These are phyloP conservation scores for Arthrocladium fulminans DNA, from an alignment of 2,329 filamentous ascomycete genomes.

Conservation along the genomic window DNA sequence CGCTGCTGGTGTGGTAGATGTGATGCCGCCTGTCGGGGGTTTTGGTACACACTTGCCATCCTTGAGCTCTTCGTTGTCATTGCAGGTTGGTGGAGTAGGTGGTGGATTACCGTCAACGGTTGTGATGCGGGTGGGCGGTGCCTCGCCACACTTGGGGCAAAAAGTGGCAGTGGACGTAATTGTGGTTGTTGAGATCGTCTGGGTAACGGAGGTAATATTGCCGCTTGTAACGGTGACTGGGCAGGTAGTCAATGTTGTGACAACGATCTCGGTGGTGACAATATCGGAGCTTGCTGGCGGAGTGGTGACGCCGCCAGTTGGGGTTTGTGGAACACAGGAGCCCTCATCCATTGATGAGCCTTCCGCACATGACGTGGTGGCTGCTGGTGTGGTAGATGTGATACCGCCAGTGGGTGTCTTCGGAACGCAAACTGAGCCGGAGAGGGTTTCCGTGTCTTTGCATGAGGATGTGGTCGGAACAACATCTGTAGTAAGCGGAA, in stretches of 20 bases:
- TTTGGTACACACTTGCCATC: not conserved
- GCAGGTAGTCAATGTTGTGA: constrained; percentile 26
- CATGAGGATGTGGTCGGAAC: too few species aligned
- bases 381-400: constrained; percentile 1
- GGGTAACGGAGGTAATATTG: constrained; percentile 44
- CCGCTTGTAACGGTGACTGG: constrained; percentile 29
- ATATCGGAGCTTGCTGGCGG: constrained; percentile 12
- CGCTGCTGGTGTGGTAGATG: not conserved
- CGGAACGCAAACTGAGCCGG: not conserved
- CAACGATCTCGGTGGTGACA: constrained; percentile 26
- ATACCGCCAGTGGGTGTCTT: constrained; percentile 6
- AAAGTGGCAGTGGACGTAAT: constrained; percentile 25
- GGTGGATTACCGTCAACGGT: constrained; percentile 8
- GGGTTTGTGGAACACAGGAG: constrained; percentile 6
- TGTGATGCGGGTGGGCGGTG: constrained; percentile 13
- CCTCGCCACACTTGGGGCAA: constrained; percentile 19
- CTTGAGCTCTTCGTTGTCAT: not conserved
- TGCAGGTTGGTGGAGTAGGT: not conserved
- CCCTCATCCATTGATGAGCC: not conserved
- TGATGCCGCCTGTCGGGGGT: not conserved
- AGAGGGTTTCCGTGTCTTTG: too few species aligned
- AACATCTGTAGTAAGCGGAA: too few species aligned
- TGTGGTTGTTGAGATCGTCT: constrained; percentile 47
- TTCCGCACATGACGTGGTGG: not conserved
- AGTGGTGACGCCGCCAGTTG: constrained; percentile 1